These are phyloP conservation scores for Periconia macrospinosa DNA, from an alignment of 2,329 filamentous ascomycete genomes.

Conservation along the genomic window DNA sequence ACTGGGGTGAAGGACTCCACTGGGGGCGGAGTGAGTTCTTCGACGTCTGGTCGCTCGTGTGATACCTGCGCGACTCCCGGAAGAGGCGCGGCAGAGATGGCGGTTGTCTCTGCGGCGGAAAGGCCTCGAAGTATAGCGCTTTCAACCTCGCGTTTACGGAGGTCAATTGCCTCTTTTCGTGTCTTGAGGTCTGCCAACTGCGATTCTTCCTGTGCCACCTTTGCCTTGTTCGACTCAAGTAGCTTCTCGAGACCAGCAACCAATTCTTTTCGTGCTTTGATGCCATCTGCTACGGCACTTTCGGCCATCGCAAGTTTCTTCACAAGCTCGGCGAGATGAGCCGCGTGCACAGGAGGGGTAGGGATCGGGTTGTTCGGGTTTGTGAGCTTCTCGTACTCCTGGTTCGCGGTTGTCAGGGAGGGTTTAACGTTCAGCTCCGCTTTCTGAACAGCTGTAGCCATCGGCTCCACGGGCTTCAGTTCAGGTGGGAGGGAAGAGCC, in stretches of 20 bases:
- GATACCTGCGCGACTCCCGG: slow-evolving; percentile 9
- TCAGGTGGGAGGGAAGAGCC: slow-evolving; percentile 70
- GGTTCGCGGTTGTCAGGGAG: slow-evolving; percentile 69
- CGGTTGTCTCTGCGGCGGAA: slow-evolving; percentile 60
- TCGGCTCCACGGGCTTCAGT: slow-evolving; percentile 71
- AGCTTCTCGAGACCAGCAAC: slow-evolving; percentile 82
- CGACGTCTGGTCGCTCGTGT: slow-evolving; percentile 39
- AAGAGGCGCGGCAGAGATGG: slow-evolving; percentile 45
- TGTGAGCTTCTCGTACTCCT: slow-evolving; percentile 82
- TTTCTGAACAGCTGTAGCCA: slow-evolving; percentile 75
- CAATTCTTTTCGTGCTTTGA: slow-evolving; percentile 79
- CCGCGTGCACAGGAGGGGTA: slow-evolving; percentile 87
- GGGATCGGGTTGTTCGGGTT: slow-evolving; percentile 70
- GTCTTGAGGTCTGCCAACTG: slow-evolving; percentile 64
- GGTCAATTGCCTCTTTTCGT: slow-evolving; percentile 74
- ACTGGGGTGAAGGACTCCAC: slow-evolving; percentile 59
- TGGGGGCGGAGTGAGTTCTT: slow-evolving; percentile 81
- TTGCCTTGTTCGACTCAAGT: slow-evolving; percentile 70
- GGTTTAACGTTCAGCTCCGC: slow-evolving; percentile 68
- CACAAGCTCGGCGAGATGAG: slow-evolving; percentile 83
- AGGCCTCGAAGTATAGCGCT: slow-evolving; percentile 86
- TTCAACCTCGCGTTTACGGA: slow-evolving; percentile 86
- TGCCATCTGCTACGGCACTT: slow-evolving; percentile 82
- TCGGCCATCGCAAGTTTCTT: slow-evolving; percentile 88
- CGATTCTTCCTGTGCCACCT: slow-evolving; percentile 70